Base-by-base conservation (phyloP, 2,329 filamentous ascomycete genomes). In the Nectriaceae sp. region DNA sequence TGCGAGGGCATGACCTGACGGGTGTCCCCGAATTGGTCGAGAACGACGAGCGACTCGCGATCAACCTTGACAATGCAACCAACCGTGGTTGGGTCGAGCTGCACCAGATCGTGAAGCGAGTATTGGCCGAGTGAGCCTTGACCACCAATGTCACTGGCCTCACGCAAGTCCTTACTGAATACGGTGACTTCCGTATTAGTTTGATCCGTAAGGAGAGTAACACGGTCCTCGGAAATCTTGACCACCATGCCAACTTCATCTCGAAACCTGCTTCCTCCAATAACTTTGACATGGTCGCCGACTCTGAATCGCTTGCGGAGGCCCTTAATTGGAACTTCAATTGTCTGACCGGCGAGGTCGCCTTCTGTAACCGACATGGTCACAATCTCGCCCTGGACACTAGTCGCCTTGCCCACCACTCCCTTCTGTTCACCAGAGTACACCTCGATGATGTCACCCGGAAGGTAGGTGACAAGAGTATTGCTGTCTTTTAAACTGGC, bases 221-320 rank as follows among this genome's bases (percentile, higher is more conserved):
- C 91, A 33, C 89, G 86, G 67, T 99, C 94, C 51, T 96, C 90
- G 41, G 84, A 87, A 57, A 97, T 94, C 68, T 90, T 90, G 56
- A 97, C 91, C 43, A 99, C 92, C 83, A 97, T 96, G 70, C 94
- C 94, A 38, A 97, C 88, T 72, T 99, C 94, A 61, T 97, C 94
- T 46, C 89, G 85, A 69, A 92, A 97, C 61, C 90, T 88, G 73
- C 92, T 96, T 33, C 92, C 93, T 46, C 94, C 93, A 66, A 97
- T 96, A 59, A 99, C 94, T 75, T 97, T 97, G 75, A 99, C 94
- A 65, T 99, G 94, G 64, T 99, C 94, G 76, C 94, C 94, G 53
- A 92, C 82, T 56, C 82, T 85, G 79, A 99, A 99, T 22, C 90
- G 83, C 72, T 99, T 99, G 49, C 94, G 89, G 21, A 99, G 78